Evolutionary conservation across 208 protist species (phyloP).

Genomic region (Leishmania braziliensis): DNA sequence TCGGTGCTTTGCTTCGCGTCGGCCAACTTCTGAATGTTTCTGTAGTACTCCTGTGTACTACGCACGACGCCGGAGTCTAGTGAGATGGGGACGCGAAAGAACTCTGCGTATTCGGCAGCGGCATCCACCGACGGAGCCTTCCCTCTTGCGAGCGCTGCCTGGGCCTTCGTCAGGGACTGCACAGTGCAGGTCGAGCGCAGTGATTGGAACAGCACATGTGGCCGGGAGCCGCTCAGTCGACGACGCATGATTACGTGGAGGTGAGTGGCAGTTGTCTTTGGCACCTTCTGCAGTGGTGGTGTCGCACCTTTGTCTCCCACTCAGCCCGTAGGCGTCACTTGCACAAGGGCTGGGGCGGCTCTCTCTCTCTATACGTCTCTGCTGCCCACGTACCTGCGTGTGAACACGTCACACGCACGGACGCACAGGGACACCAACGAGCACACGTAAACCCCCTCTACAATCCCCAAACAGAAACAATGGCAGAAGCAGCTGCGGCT

Average conservation of each 20-base stretch:
- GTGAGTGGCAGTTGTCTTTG: not conserved
- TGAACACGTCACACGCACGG: not conserved
- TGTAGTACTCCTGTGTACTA: conserved; percentile 44
- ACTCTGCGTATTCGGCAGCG: conserved; percentile 50
- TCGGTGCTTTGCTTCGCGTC: conserved; percentile 25
- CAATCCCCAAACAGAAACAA: not conserved
- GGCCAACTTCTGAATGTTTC: conserved; percentile 17
- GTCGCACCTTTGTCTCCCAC: not conserved
- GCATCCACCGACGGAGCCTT: conserved; percentile 23
- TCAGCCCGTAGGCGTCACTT: not conserved
- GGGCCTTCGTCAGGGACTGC: conserved; percentile 40
- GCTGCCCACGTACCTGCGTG: not conserved
- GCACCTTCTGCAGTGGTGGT: not conserved
- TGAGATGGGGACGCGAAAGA: conserved; percentile 46
- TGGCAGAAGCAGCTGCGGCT: not conserved
- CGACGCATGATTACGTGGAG: conserved; percentile 13
- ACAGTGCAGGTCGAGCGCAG: conserved; percentile 34
- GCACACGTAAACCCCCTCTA: not conserved
- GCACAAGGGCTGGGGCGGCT: not conserved
- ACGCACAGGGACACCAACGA: not conserved
- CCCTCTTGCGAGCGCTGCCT: conserved; percentile 46
- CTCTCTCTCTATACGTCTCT: not conserved
- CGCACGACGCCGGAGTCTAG: conserved; percentile 25
- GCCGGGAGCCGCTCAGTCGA: conserved; percentile 9
- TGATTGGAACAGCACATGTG: not conserved